Percentiles rank a stretch among this genome's conserved stretches.
phyloP scores from a whole-genome alignment of 2,329 filamentous ascomycete species.

The Cladophialophora immunda region DNA sequence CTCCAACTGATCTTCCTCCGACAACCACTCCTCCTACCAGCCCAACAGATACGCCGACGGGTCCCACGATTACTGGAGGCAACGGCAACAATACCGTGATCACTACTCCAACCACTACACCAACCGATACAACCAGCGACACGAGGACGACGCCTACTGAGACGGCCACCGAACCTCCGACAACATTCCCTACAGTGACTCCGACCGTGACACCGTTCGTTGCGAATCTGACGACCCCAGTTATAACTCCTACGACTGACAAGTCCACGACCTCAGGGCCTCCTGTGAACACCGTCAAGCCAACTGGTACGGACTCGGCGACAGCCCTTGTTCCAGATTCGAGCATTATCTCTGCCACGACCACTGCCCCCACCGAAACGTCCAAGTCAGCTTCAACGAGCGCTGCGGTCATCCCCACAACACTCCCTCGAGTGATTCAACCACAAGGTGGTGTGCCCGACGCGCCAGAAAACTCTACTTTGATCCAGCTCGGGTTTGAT shows the following conservation, averaged over 20 bases:
- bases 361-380: constrained; percentile 42
- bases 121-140: constrained; percentile 12
- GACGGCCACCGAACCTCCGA: constrained; percentile 8
- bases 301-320: constrained; percentile 57
- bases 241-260: constrained; percentile 20
- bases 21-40: constrained; percentile 8
- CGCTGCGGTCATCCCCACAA: constrained; percentile 66
- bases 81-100: constrained; percentile 8
- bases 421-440: constrained; percentile 77
- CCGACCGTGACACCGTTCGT: constrained; percentile 36
- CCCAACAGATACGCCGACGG: background rate
- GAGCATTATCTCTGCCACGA: constrained; percentile 44
- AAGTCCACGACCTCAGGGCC: constrained; percentile 24
- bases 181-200: constrained; percentile 24
- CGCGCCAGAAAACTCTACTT: constrained; percentile 69
- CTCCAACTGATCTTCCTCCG: constrained; percentile 1
- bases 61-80: background rate
- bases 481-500: constrained; percentile 86
- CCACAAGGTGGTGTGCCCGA: constrained; percentile 68
- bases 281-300: constrained; percentile 43
- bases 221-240: constrained; percentile 30
- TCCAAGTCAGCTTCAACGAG: constrained; percentile 48
- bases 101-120: constrained; percentile 12
- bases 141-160: constrained; percentile 13
- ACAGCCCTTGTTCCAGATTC: constrained; percentile 49